These are phyloP conservation scores for Chamaecrista fasciculata DNA, from an alignment of 306 rosid species.

Conservation along the genomic window DNA sequence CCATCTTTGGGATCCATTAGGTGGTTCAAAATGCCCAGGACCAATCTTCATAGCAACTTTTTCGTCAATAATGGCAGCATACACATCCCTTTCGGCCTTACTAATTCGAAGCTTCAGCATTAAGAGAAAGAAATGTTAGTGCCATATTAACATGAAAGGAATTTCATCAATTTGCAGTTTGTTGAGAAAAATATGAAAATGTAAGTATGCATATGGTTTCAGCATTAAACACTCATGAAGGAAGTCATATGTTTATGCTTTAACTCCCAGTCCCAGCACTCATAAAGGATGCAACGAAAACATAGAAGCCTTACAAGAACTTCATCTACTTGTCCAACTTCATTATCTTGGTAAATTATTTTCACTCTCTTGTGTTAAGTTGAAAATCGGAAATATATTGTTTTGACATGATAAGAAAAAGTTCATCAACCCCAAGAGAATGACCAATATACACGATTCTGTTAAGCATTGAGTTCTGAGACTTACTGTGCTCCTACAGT, in stretches of 20 bases:
- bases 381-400: background rate
- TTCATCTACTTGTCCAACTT: background rate
- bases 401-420: constrained; percentile 1
- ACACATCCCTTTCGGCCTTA: constrained; percentile 88
- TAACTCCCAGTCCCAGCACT: background rate
- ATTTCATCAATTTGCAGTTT: background rate
- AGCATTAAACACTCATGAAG: constrained; percentile 1
- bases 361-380: background rate
- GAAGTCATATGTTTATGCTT: background rate
- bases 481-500: constrained; percentile 86
- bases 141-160: background rate
- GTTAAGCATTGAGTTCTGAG: constrained; percentile 8
- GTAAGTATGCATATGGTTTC: background rate
- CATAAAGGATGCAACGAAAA: background rate
- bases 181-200: constrained; percentile 11
- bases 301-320: background rate
- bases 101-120: constrained; percentile 57
- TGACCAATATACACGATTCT: background rate
- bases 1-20: constrained; percentile 60
- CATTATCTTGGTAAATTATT: background rate
- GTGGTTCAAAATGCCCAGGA: constrained; percentile 87
- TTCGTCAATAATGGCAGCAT: constrained; percentile 72
- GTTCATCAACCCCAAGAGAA: background rate
- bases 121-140: constrained; percentile 21
- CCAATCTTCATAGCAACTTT: constrained; percentile 87